Conservation (phyloP, 2,329 filamentous ascomycete species). For the Cadophora gregata region DNA sequence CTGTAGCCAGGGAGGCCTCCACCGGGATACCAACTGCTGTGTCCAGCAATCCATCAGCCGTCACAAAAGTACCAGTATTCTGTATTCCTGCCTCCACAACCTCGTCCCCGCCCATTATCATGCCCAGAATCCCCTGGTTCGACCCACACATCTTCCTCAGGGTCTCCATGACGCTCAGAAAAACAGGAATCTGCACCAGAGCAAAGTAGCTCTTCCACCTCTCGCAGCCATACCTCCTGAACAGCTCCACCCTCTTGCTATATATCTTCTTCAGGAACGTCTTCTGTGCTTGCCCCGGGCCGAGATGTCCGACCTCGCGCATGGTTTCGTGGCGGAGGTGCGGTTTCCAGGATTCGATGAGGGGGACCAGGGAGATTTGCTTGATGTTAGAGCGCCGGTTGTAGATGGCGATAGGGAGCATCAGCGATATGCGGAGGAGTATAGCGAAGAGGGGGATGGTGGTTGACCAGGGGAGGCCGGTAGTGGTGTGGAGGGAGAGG, state of each 20-base stretch:
- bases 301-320: conserved; percentile 37
- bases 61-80: background rate
- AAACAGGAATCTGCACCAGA: conserved; percentile 52
- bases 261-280: conserved; percentile 34
- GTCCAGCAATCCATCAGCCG: conserved; percentile 19
- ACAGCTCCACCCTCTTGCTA: conserved; percentile 43
- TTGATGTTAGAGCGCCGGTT: conserved; percentile 48
- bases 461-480: conserved; percentile 58
- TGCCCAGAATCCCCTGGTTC: conserved; percentile 48
- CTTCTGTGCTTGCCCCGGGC: conserved; percentile 30
- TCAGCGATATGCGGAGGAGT: conserved; percentile 53
- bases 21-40: conserved; percentile 19
- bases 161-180: conserved; percentile 53
- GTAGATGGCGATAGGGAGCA: conserved; percentile 54
- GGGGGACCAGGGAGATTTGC: conserved; percentile 50
- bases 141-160: conserved; percentile 54
- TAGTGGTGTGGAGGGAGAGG: conserved; percentile 55
- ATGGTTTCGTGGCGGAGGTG: conserved; percentile 40
- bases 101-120: conserved; percentile 37
- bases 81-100: background rate
- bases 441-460: conserved; percentile 61
- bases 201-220: conserved; percentile 44
- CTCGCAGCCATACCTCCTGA: conserved; percentile 45
- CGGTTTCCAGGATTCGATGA: conserved; percentile 48
- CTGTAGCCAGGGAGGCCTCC: conserved; percentile 51